phyloP scores from a whole-genome alignment of 176 grass and related monocot genomes.

The Triticum aestivum region IWGSC_CS_RefSeq_v2.1 NC_057795.1:362359645-362360144 shows the following conservation, averaged over 20 bases:
- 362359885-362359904: not conserved
- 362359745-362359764: not conserved
- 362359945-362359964: not conserved
- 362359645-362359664: too few relatives aligned
- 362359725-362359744: not conserved
- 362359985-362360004: not conserved
- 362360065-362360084: too few relatives aligned
- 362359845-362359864: not conserved
- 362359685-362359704: not conserved
- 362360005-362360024: not conserved
- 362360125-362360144: not conserved
- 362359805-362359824: not conserved
- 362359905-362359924: conserved; percentile 2
- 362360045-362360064: not conserved
- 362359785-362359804: not conserved
- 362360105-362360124: too few relatives aligned
- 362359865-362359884: conserved; percentile 2
- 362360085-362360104: too few relatives aligned
- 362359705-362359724: not conserved
- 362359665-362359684: not conserved
- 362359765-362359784: too few relatives aligned
- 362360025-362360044: not conserved
- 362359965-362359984: not conserved
- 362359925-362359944: conserved; percentile 14
- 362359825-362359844: not conserved